Evolutionary conservation across 495 filamentous ascomycete genomes (phyloP).

Genomic region (Platismatia glauca): DNA sequence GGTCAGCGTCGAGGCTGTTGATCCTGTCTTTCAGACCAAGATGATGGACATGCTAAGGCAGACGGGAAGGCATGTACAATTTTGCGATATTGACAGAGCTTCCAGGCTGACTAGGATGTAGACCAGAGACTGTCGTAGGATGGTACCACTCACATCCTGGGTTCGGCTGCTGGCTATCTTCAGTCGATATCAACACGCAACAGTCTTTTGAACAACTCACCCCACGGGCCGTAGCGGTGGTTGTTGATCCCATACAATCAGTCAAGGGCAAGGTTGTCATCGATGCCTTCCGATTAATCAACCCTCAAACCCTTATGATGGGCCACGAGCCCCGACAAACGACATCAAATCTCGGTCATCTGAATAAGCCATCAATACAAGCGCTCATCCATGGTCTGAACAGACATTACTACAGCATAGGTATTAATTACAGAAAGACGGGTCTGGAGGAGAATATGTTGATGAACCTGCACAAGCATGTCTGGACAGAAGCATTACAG

Average conservation of each 20-base stretch:
- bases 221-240: slow-evolving; percentile 90
- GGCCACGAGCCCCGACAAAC: slow-evolving; percentile 98
- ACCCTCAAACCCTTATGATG: slow-evolving; percentile 96
- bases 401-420: slow-evolving; percentile 97
- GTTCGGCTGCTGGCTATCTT: slow-evolving; percentile 98
- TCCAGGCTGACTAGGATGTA: slow-evolving; percentile 29
- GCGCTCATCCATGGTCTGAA: slow-evolving; percentile 98
- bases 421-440: slow-evolving; percentile 95
- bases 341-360: slow-evolving; percentile 92
- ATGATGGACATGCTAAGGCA: slow-evolving; percentile 99
- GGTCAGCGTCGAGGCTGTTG: slow-evolving; percentile 95
- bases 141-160: slow-evolving; percentile 99
- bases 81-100: neutral
- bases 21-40: slow-evolving; percentile 96
- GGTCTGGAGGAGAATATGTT: slow-evolving; percentile 98
- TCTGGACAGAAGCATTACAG: slow-evolving; percentile 94
- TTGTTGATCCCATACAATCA: slow-evolving; percentile 97
- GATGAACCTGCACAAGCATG: slow-evolving; percentile 99
- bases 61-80: slow-evolving; percentile 50
- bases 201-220: slow-evolving; percentile 98
- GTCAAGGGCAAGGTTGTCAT: slow-evolving; percentile 99
- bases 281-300: slow-evolving; percentile 97
- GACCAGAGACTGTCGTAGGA: slow-evolving; percentile 92
- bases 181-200: slow-evolving; percentile 98
- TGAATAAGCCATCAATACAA: slow-evolving; percentile 98